These are phyloP conservation scores for Fusarium irregulare DNA, from an alignment of 2,329 filamentous ascomycete genomes.

Conservation along the genomic window DNA sequence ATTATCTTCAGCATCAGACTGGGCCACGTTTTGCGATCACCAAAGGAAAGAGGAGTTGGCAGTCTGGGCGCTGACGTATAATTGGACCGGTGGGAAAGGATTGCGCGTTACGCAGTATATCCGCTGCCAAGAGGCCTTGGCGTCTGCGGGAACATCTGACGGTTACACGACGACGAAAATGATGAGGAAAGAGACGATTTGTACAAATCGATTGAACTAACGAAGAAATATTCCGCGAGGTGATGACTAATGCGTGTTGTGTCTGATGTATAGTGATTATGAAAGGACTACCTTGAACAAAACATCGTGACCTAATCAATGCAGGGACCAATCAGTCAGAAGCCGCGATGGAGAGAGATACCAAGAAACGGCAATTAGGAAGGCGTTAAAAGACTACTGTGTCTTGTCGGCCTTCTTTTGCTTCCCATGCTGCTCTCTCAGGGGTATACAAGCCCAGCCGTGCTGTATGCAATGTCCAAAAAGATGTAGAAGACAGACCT, in stretches of 20 bases:
- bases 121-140: slow-evolving; percentile 15
- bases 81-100: slow-evolving; percentile 1
- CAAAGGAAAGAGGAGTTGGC: neutral
- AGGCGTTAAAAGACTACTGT: no score
- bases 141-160: neutral
- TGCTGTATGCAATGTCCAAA: no score
- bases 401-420: no score
- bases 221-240: no score
- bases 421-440: no score
- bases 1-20: neutral
- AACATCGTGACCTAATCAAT: neutral
- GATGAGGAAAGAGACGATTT: neutral
- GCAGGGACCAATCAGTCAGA: no score
- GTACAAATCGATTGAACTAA: neutral
- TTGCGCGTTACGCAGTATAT: slow-evolving; percentile 15
- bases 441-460: no score
- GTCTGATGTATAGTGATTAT: neutral
- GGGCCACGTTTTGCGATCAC: slow-evolving; percentile 13
- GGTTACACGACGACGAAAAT: neutral
- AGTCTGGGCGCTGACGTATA: slow-evolving; percentile 16
- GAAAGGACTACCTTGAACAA: neutral
- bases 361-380: neutral
- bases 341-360: no score
- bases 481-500: no score
- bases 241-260: neutral